Evolutionary conservation across 257 asterid species (phyloP).

Genomic region (Solanum acaule): DNA sequence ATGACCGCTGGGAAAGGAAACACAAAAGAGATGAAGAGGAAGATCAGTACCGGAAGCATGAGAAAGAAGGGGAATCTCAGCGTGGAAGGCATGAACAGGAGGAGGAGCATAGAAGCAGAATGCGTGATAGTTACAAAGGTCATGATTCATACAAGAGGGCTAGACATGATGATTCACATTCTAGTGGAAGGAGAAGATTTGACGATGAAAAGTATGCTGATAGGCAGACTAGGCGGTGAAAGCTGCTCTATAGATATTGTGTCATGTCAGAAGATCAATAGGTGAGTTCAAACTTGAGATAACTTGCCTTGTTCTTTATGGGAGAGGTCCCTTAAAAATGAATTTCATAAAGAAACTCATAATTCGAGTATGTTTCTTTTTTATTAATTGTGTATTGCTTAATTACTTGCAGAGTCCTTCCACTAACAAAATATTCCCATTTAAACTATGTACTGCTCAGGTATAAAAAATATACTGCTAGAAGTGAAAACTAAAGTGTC

Average conservation of each 20-base stretch:
- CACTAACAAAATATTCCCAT: not conserved
- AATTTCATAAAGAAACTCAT: not conserved
- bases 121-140: constrained; percentile 39
- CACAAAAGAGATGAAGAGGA: constrained; percentile 49
- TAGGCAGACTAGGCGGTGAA: constrained; percentile 32
- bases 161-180: constrained; percentile 43
- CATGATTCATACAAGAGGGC: constrained; percentile 37
- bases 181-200: constrained; percentile 34
- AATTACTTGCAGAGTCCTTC: not conserved
- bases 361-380: not conserved
- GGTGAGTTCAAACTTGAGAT: not conserved
- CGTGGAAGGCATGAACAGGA: constrained; percentile 11
- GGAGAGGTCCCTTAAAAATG: not conserved
- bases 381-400: not conserved
- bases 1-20: constrained; percentile 32
- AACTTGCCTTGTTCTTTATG: not conserved
- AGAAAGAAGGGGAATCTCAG: constrained; percentile 28
- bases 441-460: not conserved
- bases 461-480: not conserved
- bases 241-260: not conserved
- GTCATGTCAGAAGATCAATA: not conserved
- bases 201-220: constrained; percentile 52
- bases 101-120: constrained; percentile 28
- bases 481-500: not conserved
- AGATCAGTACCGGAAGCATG: constrained; percentile 19